Conservation (phyloP, 805 yeast species). For the Suhomyces pyralidae region DNA sequence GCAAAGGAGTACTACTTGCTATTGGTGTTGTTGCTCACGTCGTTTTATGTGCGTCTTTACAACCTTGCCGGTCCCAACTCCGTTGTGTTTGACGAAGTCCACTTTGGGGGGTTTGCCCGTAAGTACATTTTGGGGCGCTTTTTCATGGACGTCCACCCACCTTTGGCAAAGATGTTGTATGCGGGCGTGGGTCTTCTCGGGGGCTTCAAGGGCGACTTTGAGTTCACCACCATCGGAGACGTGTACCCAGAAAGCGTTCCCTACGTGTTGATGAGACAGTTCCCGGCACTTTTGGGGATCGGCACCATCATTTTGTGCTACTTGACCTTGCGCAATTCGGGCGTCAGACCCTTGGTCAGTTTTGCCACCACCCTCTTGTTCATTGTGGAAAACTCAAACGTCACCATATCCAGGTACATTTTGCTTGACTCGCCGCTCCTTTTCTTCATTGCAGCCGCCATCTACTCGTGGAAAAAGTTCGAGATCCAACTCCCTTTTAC, state of each 20-base stretch:
- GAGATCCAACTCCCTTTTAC: constrained; percentile 65
- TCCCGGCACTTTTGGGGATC: constrained; percentile 67
- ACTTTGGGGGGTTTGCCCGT: constrained; percentile 94
- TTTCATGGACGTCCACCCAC: constrained; percentile 79
- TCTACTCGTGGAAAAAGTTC: constrained; percentile 61
- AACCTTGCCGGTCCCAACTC: constrained; percentile 66
- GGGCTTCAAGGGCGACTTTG: constrained; percentile 71
- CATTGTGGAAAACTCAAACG: constrained; percentile 63
- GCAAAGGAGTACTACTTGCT: constrained; percentile 24
- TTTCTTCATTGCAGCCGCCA: constrained; percentile 72
- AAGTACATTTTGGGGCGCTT: constrained; percentile 65
- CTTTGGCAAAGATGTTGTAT: constrained; percentile 70
- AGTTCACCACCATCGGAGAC: constrained; percentile 64
- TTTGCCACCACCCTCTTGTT: constrained; percentile 54
- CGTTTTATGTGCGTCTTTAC: constrained; percentile 59
- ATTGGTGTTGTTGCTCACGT: constrained; percentile 44
- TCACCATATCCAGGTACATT: constrained; percentile 72
- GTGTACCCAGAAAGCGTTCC: constrained; percentile 58
- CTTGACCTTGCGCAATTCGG: constrained; percentile 67
- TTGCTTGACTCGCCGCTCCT: constrained; percentile 73
- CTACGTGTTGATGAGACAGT: constrained; percentile 63
- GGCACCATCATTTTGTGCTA: constrained; percentile 64
- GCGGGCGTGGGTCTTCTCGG: constrained; percentile 67
- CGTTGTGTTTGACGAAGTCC: constrained; percentile 91
- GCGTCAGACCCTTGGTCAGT: constrained; percentile 64